Conservation (phyloP, 305 asterid species). For the Fraxinus albicans region DNA sequence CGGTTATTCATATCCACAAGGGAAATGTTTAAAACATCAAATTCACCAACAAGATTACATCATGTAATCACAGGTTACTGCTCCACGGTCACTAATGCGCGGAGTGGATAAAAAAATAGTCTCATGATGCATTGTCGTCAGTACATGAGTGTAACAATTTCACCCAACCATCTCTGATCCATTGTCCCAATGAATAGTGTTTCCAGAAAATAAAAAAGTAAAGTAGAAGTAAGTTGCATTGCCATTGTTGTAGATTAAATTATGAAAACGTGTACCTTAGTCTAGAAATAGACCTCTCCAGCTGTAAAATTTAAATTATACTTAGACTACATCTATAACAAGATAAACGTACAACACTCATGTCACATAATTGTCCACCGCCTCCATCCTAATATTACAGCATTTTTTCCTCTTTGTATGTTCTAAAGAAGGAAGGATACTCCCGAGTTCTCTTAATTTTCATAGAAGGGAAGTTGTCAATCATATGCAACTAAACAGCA, state of each 20-base stretch:
- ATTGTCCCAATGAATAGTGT: background rate
- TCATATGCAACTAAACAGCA: background rate
- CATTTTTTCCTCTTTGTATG: background rate
- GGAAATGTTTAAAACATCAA: background rate
- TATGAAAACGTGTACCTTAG: background rate
- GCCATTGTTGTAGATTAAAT: background rate
- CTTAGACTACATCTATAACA: background rate
- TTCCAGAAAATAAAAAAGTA: background rate
- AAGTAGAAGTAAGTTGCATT: background rate
- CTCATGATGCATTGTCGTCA: background rate
- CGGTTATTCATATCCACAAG: background rate
- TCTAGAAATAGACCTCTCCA: background rate
- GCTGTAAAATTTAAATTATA: background rate
- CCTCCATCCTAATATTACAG: background rate
- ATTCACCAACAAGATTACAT: background rate
- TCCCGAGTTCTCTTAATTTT: background rate
- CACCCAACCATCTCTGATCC: background rate
- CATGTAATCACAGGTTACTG: background rate
- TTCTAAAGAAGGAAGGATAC: background rate
- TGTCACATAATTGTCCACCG: background rate
- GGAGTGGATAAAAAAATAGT: background rate
- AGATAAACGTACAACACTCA: background rate
- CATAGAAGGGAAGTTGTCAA: background rate
- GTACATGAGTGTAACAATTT: background rate
- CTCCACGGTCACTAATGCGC: background rate